These are phyloP conservation scores for Cladobotryum mycophilum DNA, from an alignment of 2,329 filamentous ascomycete genomes.

Conservation along the genomic window DNA sequence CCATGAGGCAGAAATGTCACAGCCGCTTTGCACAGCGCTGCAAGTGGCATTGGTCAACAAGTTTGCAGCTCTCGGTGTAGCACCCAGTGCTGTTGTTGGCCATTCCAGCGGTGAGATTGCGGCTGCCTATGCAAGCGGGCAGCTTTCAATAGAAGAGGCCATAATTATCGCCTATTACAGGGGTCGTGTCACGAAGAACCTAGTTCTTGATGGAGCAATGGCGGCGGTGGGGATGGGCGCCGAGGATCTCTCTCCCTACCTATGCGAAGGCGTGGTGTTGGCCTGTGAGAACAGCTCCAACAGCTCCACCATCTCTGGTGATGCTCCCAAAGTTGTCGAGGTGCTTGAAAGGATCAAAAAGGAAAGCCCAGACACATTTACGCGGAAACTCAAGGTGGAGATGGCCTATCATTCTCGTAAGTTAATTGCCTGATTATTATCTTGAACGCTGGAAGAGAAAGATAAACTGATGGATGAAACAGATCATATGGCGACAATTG, in stretches of 20 bases:
- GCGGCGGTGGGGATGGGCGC: neutral
- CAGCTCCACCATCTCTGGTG: neutral
- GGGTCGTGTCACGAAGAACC: neutral
- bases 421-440: too few relatives aligned
- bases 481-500: too few relatives aligned
- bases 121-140: constrained; percentile 26
- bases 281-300: neutral
- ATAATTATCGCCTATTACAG: constrained; percentile 24
- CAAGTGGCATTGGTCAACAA: constrained; percentile 36
- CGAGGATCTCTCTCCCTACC: neutral
- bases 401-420: too few relatives aligned
- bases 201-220: constrained; percentile 1
- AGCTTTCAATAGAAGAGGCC: constrained; percentile 18
- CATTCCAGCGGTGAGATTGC: constrained; percentile 36
- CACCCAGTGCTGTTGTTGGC: constrained; percentile 25
- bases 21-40: constrained; percentile 30
- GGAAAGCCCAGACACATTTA: too few relatives aligned
- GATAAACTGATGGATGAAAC: too few relatives aligned
- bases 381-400: too few relatives aligned
- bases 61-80: constrained; percentile 22
- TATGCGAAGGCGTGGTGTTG: neutral
- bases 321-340: neutral
- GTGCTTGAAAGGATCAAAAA: neutral
- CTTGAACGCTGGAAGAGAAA: too few relatives aligned
- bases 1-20: neutral